Evolutionary conservation across 208 protist species (phyloP).

Genomic region (Trypanosomatidae sp.): DNA sequence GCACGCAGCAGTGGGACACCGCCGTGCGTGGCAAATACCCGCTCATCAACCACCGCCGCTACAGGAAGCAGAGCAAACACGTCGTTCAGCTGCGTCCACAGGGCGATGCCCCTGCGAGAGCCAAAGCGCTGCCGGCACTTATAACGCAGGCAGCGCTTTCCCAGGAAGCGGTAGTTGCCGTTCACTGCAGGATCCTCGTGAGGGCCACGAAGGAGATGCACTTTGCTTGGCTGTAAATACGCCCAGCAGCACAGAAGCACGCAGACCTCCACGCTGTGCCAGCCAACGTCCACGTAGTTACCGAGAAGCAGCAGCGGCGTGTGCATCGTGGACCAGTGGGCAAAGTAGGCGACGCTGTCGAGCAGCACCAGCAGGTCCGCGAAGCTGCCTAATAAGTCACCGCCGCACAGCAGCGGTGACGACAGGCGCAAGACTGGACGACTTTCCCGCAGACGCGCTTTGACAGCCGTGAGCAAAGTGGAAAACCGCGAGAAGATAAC

Average conservation of each 20-base stretch:
- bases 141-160: slow-evolving; percentile 47
- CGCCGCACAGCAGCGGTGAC: slow-evolving; percentile 64
- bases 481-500: slow-evolving; percentile 18
- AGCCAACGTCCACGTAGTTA: slow-evolving; percentile 96
- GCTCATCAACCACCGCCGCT: slow-evolving; percentile 81
- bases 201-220: slow-evolving; percentile 89
- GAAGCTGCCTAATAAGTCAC: slow-evolving; percentile 78
- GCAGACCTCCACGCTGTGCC: slow-evolving; percentile 74
- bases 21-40: slow-evolving; percentile 85
- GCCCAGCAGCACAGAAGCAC: slow-evolving; percentile 73
- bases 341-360: slow-evolving; percentile 36
- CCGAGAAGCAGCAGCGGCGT: slow-evolving; percentile 94
- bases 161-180: slow-evolving; percentile 51
- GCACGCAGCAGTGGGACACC: slow-evolving; percentile 73
- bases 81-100: slow-evolving; percentile 75
- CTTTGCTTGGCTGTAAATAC: slow-evolving; percentile 49
- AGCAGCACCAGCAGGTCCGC: slow-evolving; percentile 56
- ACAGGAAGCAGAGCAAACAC: slow-evolving; percentile 78
- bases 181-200: slow-evolving; percentile 85
- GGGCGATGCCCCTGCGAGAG: slow-evolving; percentile 33
- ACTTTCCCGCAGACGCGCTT: slow-evolving; percentile 1
- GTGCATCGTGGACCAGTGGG: slow-evolving; percentile 47
- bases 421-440: slow-evolving; percentile 36
- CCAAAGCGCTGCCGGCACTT: slow-evolving; percentile 81
- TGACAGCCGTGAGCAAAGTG: slow-evolving; percentile 1